Evolutionary conservation across 2,329 filamentous ascomycete genomes (phyloP).

Genomic region (Cytospora paraplurivora): DNA sequence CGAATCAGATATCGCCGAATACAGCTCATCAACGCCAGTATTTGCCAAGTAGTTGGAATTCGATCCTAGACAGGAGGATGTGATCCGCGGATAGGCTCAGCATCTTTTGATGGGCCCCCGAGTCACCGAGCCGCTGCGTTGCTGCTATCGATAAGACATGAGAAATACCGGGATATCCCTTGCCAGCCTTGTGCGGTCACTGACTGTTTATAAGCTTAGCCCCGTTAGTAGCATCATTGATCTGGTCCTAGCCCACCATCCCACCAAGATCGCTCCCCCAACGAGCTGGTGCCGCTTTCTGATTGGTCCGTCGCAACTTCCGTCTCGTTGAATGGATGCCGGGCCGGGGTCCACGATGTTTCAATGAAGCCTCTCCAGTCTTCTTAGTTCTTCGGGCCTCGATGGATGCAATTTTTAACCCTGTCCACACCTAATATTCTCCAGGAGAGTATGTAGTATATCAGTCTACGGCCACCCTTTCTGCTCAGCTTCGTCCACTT

Average conservation of each 20-base stretch:
- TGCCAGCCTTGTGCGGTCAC: neutral
- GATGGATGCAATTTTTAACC: neutral
- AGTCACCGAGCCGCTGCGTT: too few relatives aligned
- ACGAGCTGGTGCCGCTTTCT: conserved; percentile 20
- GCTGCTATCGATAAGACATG: conserved; percentile 18
- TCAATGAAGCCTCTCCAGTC: conserved; percentile 14
- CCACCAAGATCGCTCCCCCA: conserved; percentile 29
- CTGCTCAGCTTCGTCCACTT: conserved; percentile 6
- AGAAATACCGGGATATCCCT: neutral
- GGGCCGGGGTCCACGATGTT: conserved; percentile 15
- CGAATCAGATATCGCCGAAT: neutral
- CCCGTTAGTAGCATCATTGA: neutral
- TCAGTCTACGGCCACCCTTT: conserved; percentile 13
- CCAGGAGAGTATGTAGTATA: conserved; percentile 9
- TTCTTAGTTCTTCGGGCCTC: conserved; percentile 14
- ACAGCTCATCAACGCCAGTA: neutral
- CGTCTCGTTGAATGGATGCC: conserved; percentile 25
- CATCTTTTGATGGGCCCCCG: neutral
- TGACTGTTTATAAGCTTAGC: neutral
- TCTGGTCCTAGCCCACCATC: conserved; percentile 22
- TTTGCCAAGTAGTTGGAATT: conserved; percentile 20
- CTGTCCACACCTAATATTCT: conserved; percentile 1
- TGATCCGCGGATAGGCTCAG: neutral
- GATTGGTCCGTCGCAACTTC: conserved; percentile 22
- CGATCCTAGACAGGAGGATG: neutral